phyloP scores from a whole-genome alignment of 768 basidiomycete genomes.

The Boletales sp. region DNA sequence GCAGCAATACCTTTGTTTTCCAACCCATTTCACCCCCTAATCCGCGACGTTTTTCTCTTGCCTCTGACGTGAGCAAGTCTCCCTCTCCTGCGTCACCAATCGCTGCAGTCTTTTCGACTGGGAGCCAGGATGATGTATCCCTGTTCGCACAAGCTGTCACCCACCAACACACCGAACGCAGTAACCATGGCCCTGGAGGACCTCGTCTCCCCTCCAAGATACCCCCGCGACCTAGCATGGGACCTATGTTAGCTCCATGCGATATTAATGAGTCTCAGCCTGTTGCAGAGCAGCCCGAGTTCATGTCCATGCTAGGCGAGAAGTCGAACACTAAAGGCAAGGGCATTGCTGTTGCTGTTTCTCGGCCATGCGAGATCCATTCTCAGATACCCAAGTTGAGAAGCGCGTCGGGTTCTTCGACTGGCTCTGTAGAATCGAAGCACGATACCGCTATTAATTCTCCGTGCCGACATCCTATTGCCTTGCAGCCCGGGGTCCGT shows the following conservation, averaged over 20 bases:
- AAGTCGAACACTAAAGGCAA: constrained; percentile 14
- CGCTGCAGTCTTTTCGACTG: not conserved
- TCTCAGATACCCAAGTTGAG: constrained; percentile 32
- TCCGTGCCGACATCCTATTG: constrained; percentile 1
- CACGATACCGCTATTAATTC: constrained; percentile 1
- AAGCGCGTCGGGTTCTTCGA: constrained; percentile 25
- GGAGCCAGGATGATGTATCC: constrained; percentile 1
- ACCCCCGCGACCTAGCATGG: constrained; percentile 30
- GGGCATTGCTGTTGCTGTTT: not conserved
- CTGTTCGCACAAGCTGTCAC: not conserved
- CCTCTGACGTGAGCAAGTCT: constrained; percentile 12
- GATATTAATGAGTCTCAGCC: not conserved
- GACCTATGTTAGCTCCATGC: constrained; percentile 6
- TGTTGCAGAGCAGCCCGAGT: not conserved
- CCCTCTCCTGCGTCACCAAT: constrained; percentile 4
- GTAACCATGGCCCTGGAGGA: constrained; percentile 40
- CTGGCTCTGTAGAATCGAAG: constrained; percentile 17
- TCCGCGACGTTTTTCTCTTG: constrained; percentile 11
- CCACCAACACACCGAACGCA: constrained; percentile 16
- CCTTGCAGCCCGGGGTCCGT: constrained; percentile 4
- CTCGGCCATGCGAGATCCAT: constrained; percentile 11
- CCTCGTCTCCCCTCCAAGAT: constrained; percentile 37
- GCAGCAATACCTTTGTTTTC: constrained; percentile 10
- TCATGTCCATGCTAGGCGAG: constrained; percentile 8
- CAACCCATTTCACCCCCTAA: constrained; percentile 9